Base-by-base conservation (phyloP, 1,284 basidiomycete genomes). In the Fomitopsis schrenkii region DNA sequence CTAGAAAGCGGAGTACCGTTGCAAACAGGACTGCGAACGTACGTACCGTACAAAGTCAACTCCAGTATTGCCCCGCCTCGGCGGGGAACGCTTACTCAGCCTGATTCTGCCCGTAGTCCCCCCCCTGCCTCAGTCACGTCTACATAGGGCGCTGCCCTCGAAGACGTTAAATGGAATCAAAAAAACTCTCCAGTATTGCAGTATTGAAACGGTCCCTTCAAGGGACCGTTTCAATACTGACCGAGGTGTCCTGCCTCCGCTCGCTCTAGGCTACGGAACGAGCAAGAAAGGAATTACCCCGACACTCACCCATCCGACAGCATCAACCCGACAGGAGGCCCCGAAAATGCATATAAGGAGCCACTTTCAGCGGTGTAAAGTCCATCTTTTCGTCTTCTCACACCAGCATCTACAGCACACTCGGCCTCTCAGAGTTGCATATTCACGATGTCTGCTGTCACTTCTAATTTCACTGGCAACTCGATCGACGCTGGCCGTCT, bases 401-500 rank as follows among this genome's bases (percentile, higher is more conserved):
- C 28, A 36, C 33, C 28, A 38, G 19, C 48, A 50, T 41, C 33
- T 42, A 22, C 22, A 22, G 42, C 57, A 35, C 45, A 58, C 57
- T 48, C 44, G 36, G n/a, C 30, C 30, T n/a, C 28, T 10, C 35
- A 38, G 26, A 55, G 45, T 50, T 46, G 33, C 33, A 36, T 22
- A 35, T 58, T 59, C 36, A 45, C 45, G 30, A 48, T 58, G 41
- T 30, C 48, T 38, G 7, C 22, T 35, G 12, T 38, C n/a, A 36
- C 56, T 28, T 53, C 59, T 15, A 33, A 46, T 54, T 50, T 60
- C 54, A 40, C 44, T 41, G 59, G 59, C 28, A 22, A 35, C 6
- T 4, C 38, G 28, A 46, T 60, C 38, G 44, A 60, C 35, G 54
- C 36, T 55, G 59, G 35, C 26, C 59, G 53, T 38, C 54, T 45